A percentile compares a stretch with the other conserved stretches of the same genome.
Evolutionary conservation across 768 basidiomycete genomes (phyloP).

Genomic region (Rhodotorula kratochvilovae): DNA sequence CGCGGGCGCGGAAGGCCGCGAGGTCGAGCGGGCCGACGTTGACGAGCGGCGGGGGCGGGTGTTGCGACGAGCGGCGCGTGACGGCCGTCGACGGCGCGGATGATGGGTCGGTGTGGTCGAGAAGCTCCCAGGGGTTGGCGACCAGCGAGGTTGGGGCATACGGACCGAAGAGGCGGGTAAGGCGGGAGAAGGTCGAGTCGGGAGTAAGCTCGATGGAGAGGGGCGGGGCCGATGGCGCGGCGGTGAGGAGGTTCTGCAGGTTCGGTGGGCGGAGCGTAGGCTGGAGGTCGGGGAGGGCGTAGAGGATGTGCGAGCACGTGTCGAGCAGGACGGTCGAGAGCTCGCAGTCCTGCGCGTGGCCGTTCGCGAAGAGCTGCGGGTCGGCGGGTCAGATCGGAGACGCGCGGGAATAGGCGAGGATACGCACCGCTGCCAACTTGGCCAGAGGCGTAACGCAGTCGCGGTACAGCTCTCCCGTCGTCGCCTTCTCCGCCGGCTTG

Average conservation of each 20-base stretch:
- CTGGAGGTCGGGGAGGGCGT: constrained; percentile 19
- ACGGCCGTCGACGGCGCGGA: not conserved
- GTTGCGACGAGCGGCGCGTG: not conserved
- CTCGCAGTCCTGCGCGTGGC: not conserved
- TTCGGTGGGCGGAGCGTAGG: not conserved
- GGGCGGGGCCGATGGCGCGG: not conserved
- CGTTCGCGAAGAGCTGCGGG: constrained; percentile 4
- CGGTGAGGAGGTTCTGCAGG: constrained; percentile 11
- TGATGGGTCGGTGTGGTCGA: constrained; percentile 32
- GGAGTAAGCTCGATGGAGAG: constrained; percentile 14
- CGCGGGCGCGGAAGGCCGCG: constrained; percentile 25
- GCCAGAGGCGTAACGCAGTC: not conserved
- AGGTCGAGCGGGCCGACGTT: constrained; percentile 39
- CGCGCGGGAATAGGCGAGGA: too few species aligned
- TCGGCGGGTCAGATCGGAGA: not conserved
- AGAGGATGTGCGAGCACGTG: constrained; percentile 26
- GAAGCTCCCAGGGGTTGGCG: constrained; percentile 36
- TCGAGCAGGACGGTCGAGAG: constrained; percentile 24
- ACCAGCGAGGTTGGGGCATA: not conserved
- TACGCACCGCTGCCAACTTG: not conserved
- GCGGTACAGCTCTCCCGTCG: constrained; percentile 10
- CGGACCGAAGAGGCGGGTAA: constrained; percentile 26
- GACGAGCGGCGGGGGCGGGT: constrained; percentile 1
- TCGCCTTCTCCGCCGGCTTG: constrained; percentile 6
- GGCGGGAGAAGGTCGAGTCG: constrained; percentile 24